phyloP scores from a whole-genome alignment of 164 flowering plant genomes.

The Annona cherimola region DNA sequence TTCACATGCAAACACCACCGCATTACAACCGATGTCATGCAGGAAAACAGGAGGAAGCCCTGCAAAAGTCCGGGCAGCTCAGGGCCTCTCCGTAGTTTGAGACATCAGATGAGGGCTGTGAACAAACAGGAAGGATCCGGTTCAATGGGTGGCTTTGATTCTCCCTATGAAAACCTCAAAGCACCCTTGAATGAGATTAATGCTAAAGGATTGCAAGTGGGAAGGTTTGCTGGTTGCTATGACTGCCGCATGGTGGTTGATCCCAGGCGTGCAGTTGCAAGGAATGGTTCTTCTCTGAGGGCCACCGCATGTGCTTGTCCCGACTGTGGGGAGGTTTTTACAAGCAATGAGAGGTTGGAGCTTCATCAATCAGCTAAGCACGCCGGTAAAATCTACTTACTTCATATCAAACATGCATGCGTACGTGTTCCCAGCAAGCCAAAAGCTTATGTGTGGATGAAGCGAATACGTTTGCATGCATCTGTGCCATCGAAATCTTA shows the following conservation, averaged over 20 bases:
- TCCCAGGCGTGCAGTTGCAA: constrained; percentile 59
- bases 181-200: constrained; percentile 35
- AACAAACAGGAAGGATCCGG: constrained; percentile 57
- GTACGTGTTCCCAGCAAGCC: not conserved
- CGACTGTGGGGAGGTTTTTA: constrained; percentile 77
- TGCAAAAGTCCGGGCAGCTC: constrained; percentile 68
- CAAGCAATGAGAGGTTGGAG: constrained; percentile 68
- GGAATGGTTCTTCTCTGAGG: constrained; percentile 55
- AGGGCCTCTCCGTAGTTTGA: constrained; percentile 58
- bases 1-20: constrained; percentile 54
- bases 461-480: too few species aligned
- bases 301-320: constrained; percentile 58
- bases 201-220: constrained; percentile 62
- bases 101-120: constrained; percentile 61
- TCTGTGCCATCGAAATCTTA: too few species aligned
- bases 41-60: constrained; percentile 30
- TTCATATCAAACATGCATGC: not conserved
- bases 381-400: constrained; percentile 50
- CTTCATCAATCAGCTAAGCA: constrained; percentile 82
- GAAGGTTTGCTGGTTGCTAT: constrained; percentile 82
- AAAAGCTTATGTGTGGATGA: too few species aligned
- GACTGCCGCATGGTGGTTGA: constrained; percentile 90
- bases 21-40: constrained; percentile 13
- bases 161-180: constrained; percentile 43
- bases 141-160: constrained; percentile 19